Evolutionary conservation across 2,329 filamentous ascomycete species (phyloP), one percentile per base, ranked within the genome.

Genomic region (Trichoderma sp.): DNA sequence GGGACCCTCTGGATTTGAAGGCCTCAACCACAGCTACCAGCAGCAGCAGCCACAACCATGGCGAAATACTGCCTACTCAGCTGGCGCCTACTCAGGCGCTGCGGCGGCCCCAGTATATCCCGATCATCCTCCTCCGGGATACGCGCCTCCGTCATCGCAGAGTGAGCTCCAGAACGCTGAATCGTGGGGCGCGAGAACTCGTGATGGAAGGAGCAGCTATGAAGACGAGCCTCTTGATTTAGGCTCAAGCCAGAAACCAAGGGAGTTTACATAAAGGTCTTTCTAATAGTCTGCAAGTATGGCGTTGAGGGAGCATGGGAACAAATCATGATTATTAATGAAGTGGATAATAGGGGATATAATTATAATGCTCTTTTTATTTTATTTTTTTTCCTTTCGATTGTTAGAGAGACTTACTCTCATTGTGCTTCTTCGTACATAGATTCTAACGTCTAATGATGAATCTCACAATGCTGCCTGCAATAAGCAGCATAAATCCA

Each of bases 51-150:
- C 74, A 5, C 59, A 77, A 16, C 74, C 77, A 21, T 80, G 78
- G 78, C 73, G 76, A 59, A 72, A 71, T 33, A 65, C 64, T 14
- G 14, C 66, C 19, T 52, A 74, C 49, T 72, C 72, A 10, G 40
- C 40, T 31, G 63, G 37, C 24, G 70, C 70, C 68, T 40, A 40
- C 37, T 40, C 37, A 40, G 47, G 66, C 31, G 72, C 72, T 59
- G 40, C 71, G 16, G 70, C 40, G 8, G 40, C 73, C 14, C 72
- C 68, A 16, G 70, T 52, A 19, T 74, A 76, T 35, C 71, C 74
- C n/a, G 72, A 75, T 31, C 75, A 76, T 8, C 72, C 77, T 14
- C 78, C 77, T 0, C 78, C 78, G n/a, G 76, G 77, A 47, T 79
- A 79, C 55, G 76, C 79, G 29, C 70, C 77, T 21, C 74, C 77